Base-by-base conservation (phyloP, 345 rosid genomes). In the Acer yangbiense region DNA sequence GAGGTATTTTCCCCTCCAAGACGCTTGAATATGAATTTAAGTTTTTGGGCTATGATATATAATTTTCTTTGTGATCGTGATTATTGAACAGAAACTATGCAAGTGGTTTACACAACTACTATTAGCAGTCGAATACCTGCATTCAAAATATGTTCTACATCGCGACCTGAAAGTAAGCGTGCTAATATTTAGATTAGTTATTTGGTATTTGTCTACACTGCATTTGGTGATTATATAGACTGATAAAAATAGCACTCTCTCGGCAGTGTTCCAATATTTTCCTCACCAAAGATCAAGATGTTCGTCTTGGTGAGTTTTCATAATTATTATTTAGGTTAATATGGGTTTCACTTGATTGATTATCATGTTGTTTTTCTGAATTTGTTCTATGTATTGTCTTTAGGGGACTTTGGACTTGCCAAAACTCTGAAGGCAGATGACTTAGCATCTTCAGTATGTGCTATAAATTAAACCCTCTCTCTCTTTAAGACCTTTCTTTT, bases 391-490 rank as follows among this genome's bases (percentile, higher is more conserved):
- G 54, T 20, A 12, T 72, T 86, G 69, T 74, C 58, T 87, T 27
- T 77, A 93, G 99, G 99, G 82, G 99, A 96, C 85, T 96, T 96
- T 84, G 99, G 99, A 13, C 95, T 96, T 75, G 99, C 99, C 20
- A 96, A 93, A 86, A 96, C 97, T 71, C 68, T 96, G 80, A 93
- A 96, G 84, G 97, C 95, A 18, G 97, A 96, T 80, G 99, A 96
- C 85, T 79, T 96, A 89, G 95, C 98, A 81, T 96, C 99, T 69
- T 96, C 97, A 73, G 99, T 96, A 86, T 68, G 93, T 86, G 66
- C 72, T 73, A 11, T 68, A 27, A 58, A 43, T 57, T 68, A 43
- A 9, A 46, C 41, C 57, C 12, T 69, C 76, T 48, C 54, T 68
- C 44, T 62, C 9, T 61, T 60, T 21, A 18, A 7, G 3, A 20